A percentile compares a stretch with the other conserved stretches of the same genome.
Conservation (phyloP, 768 basidiomycete genomes). For the Pholiota conissans region DNA sequence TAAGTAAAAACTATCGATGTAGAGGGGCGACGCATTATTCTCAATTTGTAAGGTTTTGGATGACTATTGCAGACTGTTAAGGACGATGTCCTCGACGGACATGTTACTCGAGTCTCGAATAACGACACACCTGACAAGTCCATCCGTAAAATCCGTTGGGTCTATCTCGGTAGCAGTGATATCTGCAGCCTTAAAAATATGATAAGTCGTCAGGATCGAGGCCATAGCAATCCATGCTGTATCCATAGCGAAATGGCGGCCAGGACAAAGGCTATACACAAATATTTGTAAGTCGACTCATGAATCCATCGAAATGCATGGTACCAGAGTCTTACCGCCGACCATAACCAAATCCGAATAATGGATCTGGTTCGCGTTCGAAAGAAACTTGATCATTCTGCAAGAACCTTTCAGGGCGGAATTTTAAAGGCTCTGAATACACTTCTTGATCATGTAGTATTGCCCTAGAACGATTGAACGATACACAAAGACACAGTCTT, state of each 20-base stretch:
- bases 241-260: conserved; percentile 32
- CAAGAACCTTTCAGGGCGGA: conserved; percentile 60
- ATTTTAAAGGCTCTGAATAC: conserved; percentile 52
- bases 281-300: not conserved
- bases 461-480: conserved; percentile 24
- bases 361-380: conserved; percentile 20
- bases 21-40: conserved; percentile 21
- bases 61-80: too few relatives aligned
- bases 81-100: too few relatives aligned
- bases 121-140: conserved; percentile 19
- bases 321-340: conserved; percentile 21
- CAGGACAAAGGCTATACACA: conserved; percentile 31
- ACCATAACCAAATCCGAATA: conserved; percentile 32
- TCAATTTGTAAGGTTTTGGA: conserved; percentile 22
- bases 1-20: too few relatives aligned
- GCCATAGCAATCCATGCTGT: conserved; percentile 32
- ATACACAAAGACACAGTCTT: not conserved
- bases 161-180: conserved; percentile 25
- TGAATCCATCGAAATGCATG: not conserved
- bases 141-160: conserved; percentile 23
- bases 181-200: conserved; percentile 31
- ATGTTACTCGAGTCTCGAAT: too few relatives aligned
- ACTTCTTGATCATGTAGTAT: conserved; percentile 48
- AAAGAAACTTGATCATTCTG: conserved; percentile 12
- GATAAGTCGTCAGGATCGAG: conserved; percentile 27